Evolutionary conservation across 2,329 filamentous ascomycete genomes (phyloP), one percentile per base, ranked within the genome.

Genomic region (Penicillium sp.): DNA sequence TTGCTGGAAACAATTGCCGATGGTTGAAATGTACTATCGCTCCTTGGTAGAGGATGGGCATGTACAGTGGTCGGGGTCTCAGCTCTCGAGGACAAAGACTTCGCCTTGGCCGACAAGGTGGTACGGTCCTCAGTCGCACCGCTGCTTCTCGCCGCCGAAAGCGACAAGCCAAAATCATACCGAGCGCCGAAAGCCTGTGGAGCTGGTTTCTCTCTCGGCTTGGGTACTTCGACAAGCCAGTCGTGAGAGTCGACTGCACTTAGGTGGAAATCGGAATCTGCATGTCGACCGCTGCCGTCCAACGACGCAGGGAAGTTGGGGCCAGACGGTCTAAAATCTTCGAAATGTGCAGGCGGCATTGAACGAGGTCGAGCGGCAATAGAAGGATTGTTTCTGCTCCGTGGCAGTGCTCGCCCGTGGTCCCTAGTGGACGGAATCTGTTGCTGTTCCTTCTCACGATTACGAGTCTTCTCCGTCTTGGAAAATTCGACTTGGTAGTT

Each of bases 401-500:
- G 84, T 14, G 89, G 88, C 51, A 90, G 75, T 28, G 81, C 76
- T 62, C 78, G 79, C 14, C 73, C 67, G 9, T 83, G 73, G 45
- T 80, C 78, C 9, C 76, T 73, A 12, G 80, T 75, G 11, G 81
- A 78, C 60, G 81, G 76, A 26, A 77, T 71, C 16, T 42, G 38
- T 56, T 76, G 76, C 59, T 78, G 61, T 16, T 46, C 43, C 63
- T 66, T 69, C 26, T 71, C 71, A 60, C 76, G 84, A 65, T 81
- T 81, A 18, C 82, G 48, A 38, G 45, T 77, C 59, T 89, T 82
- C 63, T 82, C 74, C 76, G 90, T 91, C 81, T 92, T 95, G 62
- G 81, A 80, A 77, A 99, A 99, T 71, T 96, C 91, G 55, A 97
- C 84, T 72, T 97, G 92, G 76, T 94, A 99, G 76, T 99, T 97